Base-by-base conservation (phyloP, 2,329 filamentous ascomycete genomes). In the Ustulina deusta region DNA sequence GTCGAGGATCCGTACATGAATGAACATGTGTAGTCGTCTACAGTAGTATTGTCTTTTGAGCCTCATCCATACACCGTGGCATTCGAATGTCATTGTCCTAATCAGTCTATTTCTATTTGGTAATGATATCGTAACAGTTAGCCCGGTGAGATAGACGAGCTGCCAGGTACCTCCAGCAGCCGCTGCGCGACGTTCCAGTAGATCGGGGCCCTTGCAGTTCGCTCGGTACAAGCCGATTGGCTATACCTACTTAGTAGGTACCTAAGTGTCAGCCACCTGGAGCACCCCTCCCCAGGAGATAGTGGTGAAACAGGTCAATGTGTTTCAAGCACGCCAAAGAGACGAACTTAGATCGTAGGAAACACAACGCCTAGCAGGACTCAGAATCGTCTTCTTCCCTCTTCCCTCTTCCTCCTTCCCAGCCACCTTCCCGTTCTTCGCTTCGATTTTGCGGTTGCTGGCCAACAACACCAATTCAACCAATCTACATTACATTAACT, bases 301-400 rank as follows among this genome's bases (percentile, higher is more conserved):
- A 51, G 55, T 38, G 59, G 52, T 71, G 74, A 76, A 76, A 76
- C 74, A 52, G 54, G 71, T 52, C 71, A 70, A 73, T 40, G 72
- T 74, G 74, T 74, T 75, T 76, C 73, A 76, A 75, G 56, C 64
- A 48, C 13, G 1, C 15, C 29, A 20, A 38, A 40, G 51, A 42
- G 34, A 38, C n/a, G 11, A 38, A 38, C 20, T 22, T 49, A 54
- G 38, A 55, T 65, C 36, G 32, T 60, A 59, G 13, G 46, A 69
- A 69, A 68, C 62, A 54, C 22, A 63, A 58, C 62, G 49, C 20
- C 38, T 15, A 51, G 58, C 34, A 55, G 49, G 48, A 61, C 42
- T 52, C 32, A 9, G 36, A 29, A 49, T 61, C 36, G 38, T 32
- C 34, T n/a, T 56, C 36, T 15, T 40, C 9, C 15, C 17, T 48